Evolutionary conservation across 768 basidiomycete species (phyloP).

Genomic region (Mycena vitilis): DNA sequence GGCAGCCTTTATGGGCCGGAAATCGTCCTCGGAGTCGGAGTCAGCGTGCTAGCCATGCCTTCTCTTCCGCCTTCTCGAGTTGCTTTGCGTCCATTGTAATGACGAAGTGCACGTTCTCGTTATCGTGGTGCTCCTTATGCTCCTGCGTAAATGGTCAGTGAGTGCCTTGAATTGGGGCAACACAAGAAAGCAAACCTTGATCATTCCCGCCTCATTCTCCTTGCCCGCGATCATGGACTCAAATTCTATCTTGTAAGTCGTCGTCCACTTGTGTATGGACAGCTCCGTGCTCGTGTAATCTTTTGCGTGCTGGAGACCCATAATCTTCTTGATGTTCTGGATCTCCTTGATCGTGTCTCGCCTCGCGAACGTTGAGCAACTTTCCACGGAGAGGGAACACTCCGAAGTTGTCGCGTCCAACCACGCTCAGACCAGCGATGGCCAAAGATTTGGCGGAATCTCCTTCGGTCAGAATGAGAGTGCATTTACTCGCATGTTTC

Average conservation of each 20-base stretch:
- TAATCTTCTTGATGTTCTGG: slow-evolving; percentile 96
- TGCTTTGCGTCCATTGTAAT: slow-evolving; percentile 84
- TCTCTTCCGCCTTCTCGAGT: slow-evolving; percentile 87
- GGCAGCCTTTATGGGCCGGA: slow-evolving; percentile 59
- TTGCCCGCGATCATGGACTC: slow-evolving; percentile 87
- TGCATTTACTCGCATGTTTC: no score
- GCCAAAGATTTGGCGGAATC: no score
- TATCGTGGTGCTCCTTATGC: slow-evolving; percentile 97
- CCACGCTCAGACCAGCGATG: no score
- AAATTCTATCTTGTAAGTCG: slow-evolving; percentile 90
- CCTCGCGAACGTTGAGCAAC: slow-evolving; percentile 96
- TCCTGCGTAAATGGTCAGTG: slow-evolving; percentile 65
- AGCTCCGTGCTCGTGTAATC: slow-evolving; percentile 90
- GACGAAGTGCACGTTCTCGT: slow-evolving; percentile 89
- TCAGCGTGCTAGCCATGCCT: slow-evolving; percentile 70
- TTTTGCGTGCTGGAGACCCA: slow-evolving; percentile 95
- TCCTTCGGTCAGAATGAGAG: no score
- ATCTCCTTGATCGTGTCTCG: slow-evolving; percentile 96
- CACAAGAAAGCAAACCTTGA: slow-evolving; percentile 70
- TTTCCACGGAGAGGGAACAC: slow-evolving; percentile 99
- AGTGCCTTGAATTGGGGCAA: not conserved
- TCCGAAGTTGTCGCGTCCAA: slow-evolving; percentile 96
- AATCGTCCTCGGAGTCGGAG: slow-evolving; percentile 59
- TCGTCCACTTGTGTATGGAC: slow-evolving; percentile 96
- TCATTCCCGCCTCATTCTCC: slow-evolving; percentile 76